Evolutionary conservation across 2,329 filamentous ascomycete genomes (phyloP).

Genomic region (Botrytis porri): DNA sequence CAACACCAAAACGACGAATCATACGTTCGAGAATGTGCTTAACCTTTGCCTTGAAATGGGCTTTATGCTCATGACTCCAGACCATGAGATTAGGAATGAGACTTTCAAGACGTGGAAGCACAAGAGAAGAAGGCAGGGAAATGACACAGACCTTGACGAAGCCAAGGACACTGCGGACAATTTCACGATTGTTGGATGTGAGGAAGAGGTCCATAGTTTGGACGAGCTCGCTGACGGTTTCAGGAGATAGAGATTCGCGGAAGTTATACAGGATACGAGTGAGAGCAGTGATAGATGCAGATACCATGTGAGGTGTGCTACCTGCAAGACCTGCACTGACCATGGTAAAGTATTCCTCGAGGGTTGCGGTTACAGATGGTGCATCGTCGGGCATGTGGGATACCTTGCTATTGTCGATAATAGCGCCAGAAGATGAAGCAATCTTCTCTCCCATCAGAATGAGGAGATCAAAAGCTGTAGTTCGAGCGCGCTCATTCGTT

Average conservation of each 20-base stretch:
- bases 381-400: conserved; percentile 82
- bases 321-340: conserved; percentile 92
- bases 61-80: conserved; percentile 98
- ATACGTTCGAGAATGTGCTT: conserved; percentile 97
- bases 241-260: conserved; percentile 63
- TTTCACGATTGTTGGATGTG: conserved; percentile 93
- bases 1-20: conserved; percentile 84
- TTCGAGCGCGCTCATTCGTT: conserved; percentile 91
- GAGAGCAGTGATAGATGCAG: conserved; percentile 90
- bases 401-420: conserved; percentile 82
- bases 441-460: conserved; percentile 86
- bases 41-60: conserved; percentile 93
- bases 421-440: conserved; percentile 59
- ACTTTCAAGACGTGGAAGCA: conserved; percentile 71
- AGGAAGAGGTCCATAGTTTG: conserved; percentile 96
- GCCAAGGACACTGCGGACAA: conserved; percentile 88
- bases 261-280: conserved; percentile 94
- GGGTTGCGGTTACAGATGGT: conserved; percentile 70
- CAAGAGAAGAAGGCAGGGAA: conserved; percentile 72
- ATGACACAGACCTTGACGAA: conserved; percentile 97
- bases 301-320: conserved; percentile 94
- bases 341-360: conserved; percentile 98
- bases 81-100: conserved; percentile 88
- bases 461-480: conserved; percentile 83
- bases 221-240: conserved; percentile 78